These are phyloP conservation scores for Solanum hybrid DNA, from an alignment of 305 asterid species.

Conservation along the genomic window DNA sequence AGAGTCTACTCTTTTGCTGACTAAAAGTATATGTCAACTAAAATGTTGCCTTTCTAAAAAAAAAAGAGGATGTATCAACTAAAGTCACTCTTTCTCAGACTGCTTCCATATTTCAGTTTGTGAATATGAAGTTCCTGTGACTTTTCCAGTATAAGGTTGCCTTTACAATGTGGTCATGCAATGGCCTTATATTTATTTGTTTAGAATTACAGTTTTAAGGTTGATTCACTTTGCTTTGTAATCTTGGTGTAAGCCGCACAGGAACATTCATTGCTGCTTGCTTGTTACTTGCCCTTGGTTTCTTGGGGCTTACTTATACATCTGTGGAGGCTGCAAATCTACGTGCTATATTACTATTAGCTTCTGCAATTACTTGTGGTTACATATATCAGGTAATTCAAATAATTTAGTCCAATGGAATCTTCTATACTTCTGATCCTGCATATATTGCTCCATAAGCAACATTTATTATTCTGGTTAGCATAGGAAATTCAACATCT, in stretches of 20 bases:
- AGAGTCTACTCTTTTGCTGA: background rate
- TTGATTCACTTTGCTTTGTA: constrained; percentile 4
- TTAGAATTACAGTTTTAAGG: background rate
- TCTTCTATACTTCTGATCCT: background rate
- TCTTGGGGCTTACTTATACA: constrained; percentile 57
- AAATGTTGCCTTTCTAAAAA: background rate
- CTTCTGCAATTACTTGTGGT: constrained; percentile 73
- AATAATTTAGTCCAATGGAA: background rate
- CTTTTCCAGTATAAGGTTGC: background rate
- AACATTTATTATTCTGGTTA: background rate
- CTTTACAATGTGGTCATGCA: background rate
- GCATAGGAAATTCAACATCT: background rate
- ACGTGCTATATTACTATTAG: constrained; percentile 46
- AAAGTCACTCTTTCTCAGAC: background rate
- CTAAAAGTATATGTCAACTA: background rate
- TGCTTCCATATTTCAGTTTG: background rate
- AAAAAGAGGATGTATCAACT: background rate
- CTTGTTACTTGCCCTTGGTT: constrained; percentile 57
- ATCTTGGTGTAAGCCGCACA: constrained; percentile 49
- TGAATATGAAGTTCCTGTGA: background rate
- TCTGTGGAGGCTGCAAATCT: constrained; percentile 58
- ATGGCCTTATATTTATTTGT: background rate
- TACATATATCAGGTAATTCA: constrained; percentile 67
- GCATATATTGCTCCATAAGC: background rate
- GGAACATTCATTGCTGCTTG: constrained; percentile 57